phyloP scores from a whole-genome alignment of 306 rosid species.

The Cajanus cajan region DNA sequence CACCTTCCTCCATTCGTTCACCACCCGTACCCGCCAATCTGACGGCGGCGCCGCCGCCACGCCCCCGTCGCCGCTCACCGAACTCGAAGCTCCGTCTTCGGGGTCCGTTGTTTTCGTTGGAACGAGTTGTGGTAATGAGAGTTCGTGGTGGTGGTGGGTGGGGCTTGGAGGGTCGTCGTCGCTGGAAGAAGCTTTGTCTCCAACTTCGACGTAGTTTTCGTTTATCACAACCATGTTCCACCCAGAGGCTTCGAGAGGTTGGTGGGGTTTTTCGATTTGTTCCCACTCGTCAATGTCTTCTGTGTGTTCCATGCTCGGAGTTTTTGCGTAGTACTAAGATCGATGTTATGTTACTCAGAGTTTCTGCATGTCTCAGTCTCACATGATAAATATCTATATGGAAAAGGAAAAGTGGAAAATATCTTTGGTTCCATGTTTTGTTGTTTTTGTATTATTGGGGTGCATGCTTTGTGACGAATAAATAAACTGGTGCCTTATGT shows the following conservation, averaged over 20 bases:
- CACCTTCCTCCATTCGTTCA: slow-evolving; percentile 30
- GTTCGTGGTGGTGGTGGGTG: not conserved
- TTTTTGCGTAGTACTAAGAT: not conserved
- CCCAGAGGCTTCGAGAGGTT: not conserved
- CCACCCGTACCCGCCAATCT: slow-evolving; percentile 26
- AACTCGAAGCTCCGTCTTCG: slow-evolving; percentile 8
- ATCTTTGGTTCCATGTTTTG: slow-evolving; percentile 1
- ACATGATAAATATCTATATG: slow-evolving; percentile 9
- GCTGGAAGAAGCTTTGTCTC: slow-evolving; percentile 19
- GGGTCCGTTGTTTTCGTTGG: not conserved
- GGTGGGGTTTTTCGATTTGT: slow-evolving; percentile 25
- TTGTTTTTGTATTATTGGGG: not conserved
- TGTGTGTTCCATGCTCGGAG: slow-evolving; percentile 18
- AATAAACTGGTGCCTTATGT: slow-evolving; percentile 30
- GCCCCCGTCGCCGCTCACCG: not conserved
- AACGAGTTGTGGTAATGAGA: not conserved
- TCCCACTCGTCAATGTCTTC: slow-evolving; percentile 44
- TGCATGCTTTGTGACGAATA: not conserved
- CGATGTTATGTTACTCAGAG: not conserved
- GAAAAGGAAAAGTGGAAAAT: not conserved
- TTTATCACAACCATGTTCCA: slow-evolving; percentile 14
- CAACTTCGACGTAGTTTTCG: slow-evolving; percentile 15
- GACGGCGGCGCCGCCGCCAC: not conserved
- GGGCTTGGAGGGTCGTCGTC: not conserved
- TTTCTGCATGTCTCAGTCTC: slow-evolving; percentile 8